phyloP scores from a whole-genome alignment of 352 stramenopile genomes.

The Pythium periplocum region DNA sequence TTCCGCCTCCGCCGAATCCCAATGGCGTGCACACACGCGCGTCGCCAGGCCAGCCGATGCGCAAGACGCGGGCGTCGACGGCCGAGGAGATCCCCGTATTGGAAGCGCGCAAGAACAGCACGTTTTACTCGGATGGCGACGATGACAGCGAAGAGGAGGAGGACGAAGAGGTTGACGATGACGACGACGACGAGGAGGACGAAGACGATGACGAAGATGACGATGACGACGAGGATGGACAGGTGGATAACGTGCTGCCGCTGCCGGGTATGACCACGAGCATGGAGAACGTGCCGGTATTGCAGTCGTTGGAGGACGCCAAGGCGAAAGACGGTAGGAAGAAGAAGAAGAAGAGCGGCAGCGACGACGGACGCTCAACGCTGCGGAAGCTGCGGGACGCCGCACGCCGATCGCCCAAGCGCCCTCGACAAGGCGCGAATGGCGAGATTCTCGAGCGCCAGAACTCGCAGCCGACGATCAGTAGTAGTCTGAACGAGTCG shows the following conservation, averaged over 20 bases:
- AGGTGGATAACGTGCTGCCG: slow-evolving; percentile 22
- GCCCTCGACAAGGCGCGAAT: not conserved
- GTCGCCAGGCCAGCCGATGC: too few relatives aligned
- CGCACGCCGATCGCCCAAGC: slow-evolving; percentile 15
- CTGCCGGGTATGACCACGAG: slow-evolving; percentile 28
- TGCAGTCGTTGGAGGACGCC: slow-evolving; percentile 63
- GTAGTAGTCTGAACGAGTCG: too few relatives aligned
- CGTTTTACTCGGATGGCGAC: slow-evolving; percentile 35
- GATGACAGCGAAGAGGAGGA: slow-evolving; percentile 25
- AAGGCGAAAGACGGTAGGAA: not conserved
- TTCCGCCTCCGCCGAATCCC: not conserved
- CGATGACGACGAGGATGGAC: slow-evolving; percentile 21
- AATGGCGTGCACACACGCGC: slow-evolving; percentile 2
- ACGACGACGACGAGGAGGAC: slow-evolving; percentile 20
- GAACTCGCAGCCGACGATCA: slow-evolving; percentile 1
- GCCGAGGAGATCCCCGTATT: slow-evolving; percentile 66
- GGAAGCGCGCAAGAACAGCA: slow-evolving; percentile 29
- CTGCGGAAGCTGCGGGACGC: slow-evolving; percentile 19
- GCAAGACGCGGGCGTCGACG: too few relatives aligned
- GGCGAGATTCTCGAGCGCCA: slow-evolving; percentile 3
- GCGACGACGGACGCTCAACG: slow-evolving; percentile 5
- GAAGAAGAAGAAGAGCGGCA: slow-evolving; percentile 28
- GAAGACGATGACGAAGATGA: slow-evolving; percentile 18
- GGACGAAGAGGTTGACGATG: slow-evolving; percentile 20
- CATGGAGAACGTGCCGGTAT: slow-evolving; percentile 59